phyloP scores from a whole-genome alignment of 768 basidiomycete genomes.

The Lentinula boryana region DNA sequence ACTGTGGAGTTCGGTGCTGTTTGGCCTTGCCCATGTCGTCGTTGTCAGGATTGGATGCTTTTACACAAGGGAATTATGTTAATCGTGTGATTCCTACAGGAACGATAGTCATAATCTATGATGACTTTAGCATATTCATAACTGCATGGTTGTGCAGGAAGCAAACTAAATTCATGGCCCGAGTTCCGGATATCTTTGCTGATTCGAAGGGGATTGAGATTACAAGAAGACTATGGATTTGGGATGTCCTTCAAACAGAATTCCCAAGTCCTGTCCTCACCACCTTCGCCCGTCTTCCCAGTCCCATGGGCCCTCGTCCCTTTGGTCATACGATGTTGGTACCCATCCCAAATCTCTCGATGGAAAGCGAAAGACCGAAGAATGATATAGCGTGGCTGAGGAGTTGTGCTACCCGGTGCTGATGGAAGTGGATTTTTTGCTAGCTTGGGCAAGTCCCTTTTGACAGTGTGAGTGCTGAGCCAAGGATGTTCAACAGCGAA shows the following conservation, averaged over 20 bases:
- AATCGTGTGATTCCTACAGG: background rate
- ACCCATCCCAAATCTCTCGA: constrained; percentile 68
- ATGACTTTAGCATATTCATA: too few species aligned
- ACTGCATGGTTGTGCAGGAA: too few species aligned
- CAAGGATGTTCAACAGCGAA: background rate
- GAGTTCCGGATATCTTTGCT: too few species aligned
- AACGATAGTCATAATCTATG: too few species aligned
- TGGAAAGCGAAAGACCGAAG: constrained; percentile 80
- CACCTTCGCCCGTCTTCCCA: constrained; percentile 64
- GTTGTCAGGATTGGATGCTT: constrained; percentile 7
- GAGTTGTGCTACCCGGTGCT: constrained; percentile 32
- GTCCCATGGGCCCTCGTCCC: constrained; percentile 68
- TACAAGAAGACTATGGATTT: background rate
- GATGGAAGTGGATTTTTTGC: constrained; percentile 69
- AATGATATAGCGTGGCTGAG: constrained; percentile 65
- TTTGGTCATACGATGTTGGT: constrained; percentile 93
- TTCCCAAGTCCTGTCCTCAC: constrained; percentile 86
- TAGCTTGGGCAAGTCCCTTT: constrained; percentile 71
- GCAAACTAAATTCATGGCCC: too few species aligned
- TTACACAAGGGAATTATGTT: background rate
- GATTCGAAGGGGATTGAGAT: too few species aligned
- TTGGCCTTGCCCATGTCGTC: constrained; percentile 17
- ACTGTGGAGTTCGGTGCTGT: constrained; percentile 14
- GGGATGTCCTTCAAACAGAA: constrained; percentile 37
- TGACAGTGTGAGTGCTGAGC: background rate